Conservation (phyloP, 306 rosid genomes). For the Neltuma alba region DNA sequence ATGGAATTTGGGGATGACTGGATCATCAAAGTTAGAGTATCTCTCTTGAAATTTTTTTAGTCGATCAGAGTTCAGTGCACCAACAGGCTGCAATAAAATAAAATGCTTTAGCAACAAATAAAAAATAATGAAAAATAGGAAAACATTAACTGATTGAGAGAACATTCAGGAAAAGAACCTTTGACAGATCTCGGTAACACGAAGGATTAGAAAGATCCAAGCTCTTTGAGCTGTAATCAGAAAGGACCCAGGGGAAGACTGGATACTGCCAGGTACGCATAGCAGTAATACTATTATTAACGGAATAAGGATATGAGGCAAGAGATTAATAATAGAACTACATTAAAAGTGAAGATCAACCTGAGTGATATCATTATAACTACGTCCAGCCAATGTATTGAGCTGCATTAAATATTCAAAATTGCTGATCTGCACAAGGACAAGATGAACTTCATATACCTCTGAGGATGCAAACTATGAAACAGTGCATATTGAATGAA, state of each 20-base stretch:
- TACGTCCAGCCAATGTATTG: slow-evolving; percentile 97
- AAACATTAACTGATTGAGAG: slow-evolving; percentile 31
- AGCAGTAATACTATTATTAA: slow-evolving; percentile 18
- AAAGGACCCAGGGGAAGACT: slow-evolving; percentile 97
- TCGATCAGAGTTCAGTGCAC: slow-evolving; percentile 85
- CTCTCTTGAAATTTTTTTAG: slow-evolving; percentile 88
- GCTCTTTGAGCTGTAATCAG: slow-evolving; percentile 84
- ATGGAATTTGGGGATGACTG: slow-evolving; percentile 92
- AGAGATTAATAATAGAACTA: slow-evolving; percentile 25
- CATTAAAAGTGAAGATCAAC: slow-evolving; percentile 49
- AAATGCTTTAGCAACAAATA: slow-evolving; percentile 26
- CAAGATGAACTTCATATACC: slow-evolving; percentile 30
- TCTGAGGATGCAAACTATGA: slow-evolving; percentile 24
- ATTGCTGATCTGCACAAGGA: slow-evolving; percentile 90
- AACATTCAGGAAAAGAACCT: slow-evolving; percentile 58
- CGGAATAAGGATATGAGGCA: slow-evolving; percentile 32
- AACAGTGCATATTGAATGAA: slow-evolving; percentile 15
- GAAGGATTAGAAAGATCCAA: slow-evolving; percentile 89
- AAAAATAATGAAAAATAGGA: slow-evolving; percentile 2
- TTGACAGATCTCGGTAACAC: slow-evolving; percentile 90
- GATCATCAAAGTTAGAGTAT: slow-evolving; percentile 92
- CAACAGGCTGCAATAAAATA: slow-evolving; percentile 73
- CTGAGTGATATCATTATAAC: slow-evolving; percentile 98
- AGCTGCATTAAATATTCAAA: slow-evolving; percentile 99
- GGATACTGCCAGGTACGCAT: slow-evolving; percentile 76